Percentiles rank a stretch among this genome's conserved stretches.
Evolutionary conservation across 495 filamentous ascomycete genomes (phyloP).

Genomic region (Aspergillus wentii): DNA sequence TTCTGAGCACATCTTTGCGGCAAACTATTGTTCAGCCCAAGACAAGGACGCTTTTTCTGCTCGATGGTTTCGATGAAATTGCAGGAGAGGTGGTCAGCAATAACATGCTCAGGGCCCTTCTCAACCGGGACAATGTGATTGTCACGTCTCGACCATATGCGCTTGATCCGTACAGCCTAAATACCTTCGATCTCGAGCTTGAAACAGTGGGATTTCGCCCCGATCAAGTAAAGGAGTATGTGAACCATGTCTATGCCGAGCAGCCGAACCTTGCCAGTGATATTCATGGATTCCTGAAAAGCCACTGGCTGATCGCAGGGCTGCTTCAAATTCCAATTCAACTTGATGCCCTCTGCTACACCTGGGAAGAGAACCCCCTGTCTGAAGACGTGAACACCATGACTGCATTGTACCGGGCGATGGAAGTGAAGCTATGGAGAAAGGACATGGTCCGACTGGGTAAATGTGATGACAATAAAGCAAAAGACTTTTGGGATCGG

Average conservation of each 20-base stretch:
- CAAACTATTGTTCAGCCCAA: not conserved
- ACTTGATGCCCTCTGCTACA: slow-evolving; percentile 42
- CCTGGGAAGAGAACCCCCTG: slow-evolving; percentile 23
- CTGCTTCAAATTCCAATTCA: slow-evolving; percentile 43
- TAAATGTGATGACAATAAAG: slow-evolving; percentile 7
- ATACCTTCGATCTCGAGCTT: slow-evolving; percentile 10
- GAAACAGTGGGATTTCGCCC: slow-evolving; percentile 13
- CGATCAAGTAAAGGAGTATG: slow-evolving; percentile 9
- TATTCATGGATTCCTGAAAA: slow-evolving; percentile 28
- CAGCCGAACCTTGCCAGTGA: slow-evolving; percentile 13
- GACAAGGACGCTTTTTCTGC: too few relatives aligned
- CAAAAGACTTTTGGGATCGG: slow-evolving; percentile 2
- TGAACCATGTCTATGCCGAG: not conserved
- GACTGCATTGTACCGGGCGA: slow-evolving; percentile 36
- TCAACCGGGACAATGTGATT: slow-evolving; percentile 4
- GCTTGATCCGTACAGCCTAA: not conserved
- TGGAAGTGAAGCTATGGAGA: slow-evolving; percentile 31
- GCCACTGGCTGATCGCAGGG: slow-evolving; percentile 24
- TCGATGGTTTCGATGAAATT: too few relatives aligned
- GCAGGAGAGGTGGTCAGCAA: too few relatives aligned
- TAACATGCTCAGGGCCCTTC: not conserved
- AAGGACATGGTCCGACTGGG: slow-evolving; percentile 31
- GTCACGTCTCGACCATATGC: slow-evolving; percentile 13
- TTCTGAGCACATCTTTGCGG: not conserved
- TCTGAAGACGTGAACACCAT: slow-evolving; percentile 23